Percentiles rank a stretch among this genome's conserved stretches.
phyloP scores from a whole-genome alignment of 805 yeast genomes.

The Yarrowia sp. region DNA sequence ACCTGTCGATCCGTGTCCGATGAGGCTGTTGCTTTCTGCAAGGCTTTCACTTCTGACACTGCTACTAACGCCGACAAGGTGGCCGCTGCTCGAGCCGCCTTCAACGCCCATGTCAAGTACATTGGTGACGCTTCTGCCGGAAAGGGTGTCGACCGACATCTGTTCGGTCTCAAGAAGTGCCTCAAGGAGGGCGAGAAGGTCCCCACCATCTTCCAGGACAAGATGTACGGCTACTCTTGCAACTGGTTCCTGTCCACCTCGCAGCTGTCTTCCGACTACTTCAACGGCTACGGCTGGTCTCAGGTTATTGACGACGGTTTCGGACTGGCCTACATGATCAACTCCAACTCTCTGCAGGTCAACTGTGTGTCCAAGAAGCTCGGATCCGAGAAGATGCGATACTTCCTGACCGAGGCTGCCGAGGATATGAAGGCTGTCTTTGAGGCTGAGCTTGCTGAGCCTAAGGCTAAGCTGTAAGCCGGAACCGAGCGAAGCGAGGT shows the following conservation, averaged over 20 bases:
- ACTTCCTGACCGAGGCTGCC: constrained; percentile 73
- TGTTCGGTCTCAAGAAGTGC: constrained; percentile 81
- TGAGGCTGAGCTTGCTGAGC: constrained; percentile 36
- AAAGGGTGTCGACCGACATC: constrained; percentile 88
- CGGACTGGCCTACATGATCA: constrained; percentile 91
- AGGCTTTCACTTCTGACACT: constrained; percentile 62
- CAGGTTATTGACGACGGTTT: constrained; percentile 92
- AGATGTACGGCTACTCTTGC: constrained; percentile 69
- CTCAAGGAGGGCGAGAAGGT: constrained; percentile 53
- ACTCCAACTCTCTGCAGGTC: constrained; percentile 78
- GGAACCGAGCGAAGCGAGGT: background rate
- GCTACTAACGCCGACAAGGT: constrained; percentile 57
- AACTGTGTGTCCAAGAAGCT: constrained; percentile 75
- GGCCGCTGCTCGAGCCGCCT: constrained; percentile 66
- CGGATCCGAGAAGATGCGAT: constrained; percentile 49
- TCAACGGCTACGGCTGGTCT: constrained; percentile 94
- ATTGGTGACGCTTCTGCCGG: constrained; percentile 79
- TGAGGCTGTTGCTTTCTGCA: constrained; percentile 68
- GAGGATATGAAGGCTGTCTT: constrained; percentile 74
- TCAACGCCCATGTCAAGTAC: constrained; percentile 69
- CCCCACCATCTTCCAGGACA: constrained; percentile 72
- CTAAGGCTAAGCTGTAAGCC: constrained; percentile 40
- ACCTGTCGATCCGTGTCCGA: constrained; percentile 80
- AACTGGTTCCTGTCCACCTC: constrained; percentile 89
- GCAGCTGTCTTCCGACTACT: constrained; percentile 78